Evolutionary conservation across 257 asterid species (phyloP).

Genomic region (Nicotiana sylvestris): DNA sequence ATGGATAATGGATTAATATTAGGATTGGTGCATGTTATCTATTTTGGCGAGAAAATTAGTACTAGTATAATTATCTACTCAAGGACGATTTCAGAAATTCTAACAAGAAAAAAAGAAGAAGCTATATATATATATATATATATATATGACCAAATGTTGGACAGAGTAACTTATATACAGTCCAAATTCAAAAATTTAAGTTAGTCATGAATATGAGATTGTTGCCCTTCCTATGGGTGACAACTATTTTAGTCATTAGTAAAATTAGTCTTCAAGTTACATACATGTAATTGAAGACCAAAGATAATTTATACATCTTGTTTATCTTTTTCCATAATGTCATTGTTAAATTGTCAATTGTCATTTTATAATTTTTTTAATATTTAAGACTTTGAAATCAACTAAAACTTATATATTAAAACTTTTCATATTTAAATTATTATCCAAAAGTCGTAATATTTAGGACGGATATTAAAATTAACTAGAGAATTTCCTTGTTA

Average conservation of each 20-base stretch:
- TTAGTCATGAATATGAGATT: background rate
- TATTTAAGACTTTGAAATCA: no score
- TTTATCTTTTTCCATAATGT: background rate
- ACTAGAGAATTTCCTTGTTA: no score
- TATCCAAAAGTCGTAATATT: no score
- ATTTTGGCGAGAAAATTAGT: no score
- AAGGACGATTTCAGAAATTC: background rate
- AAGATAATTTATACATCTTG: background rate
- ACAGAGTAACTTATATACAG: background rate
- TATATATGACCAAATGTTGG: background rate
- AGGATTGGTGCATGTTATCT: no score
- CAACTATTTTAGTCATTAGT: background rate
- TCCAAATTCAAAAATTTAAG: background rate
- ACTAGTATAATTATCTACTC: background rate
- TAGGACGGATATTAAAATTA: no score
- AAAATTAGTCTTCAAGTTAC: background rate
- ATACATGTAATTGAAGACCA: background rate
- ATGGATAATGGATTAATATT: no score
- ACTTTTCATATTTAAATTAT: no score
- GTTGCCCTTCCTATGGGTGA: background rate
- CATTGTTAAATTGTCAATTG: background rate
- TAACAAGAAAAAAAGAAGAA: background rate
- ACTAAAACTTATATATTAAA: no score
- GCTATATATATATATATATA: background rate
- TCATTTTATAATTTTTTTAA: no score